These are phyloP conservation scores for Epithele typhae DNA, from an alignment of 768 basidiomycete genomes.

Conservation along the genomic window DNA sequence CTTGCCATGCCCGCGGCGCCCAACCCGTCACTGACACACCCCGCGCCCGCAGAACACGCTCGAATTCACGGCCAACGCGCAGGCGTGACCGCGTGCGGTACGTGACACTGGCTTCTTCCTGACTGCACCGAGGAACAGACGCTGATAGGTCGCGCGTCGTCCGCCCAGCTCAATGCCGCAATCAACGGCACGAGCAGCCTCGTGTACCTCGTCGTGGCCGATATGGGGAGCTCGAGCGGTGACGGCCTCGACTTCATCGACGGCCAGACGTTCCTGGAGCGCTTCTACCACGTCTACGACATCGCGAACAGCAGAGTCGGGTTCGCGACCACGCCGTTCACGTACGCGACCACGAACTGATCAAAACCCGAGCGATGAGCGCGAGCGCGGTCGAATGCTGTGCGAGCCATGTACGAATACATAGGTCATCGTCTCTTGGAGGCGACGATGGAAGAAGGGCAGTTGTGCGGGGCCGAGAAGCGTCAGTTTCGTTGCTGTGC, in stretches of 20 bases:
- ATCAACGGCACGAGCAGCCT: slow-evolving; percentile 44
- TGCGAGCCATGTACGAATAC: no score
- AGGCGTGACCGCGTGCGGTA: slow-evolving; percentile 54
- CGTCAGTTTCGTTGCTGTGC: no score
- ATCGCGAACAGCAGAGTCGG: slow-evolving; percentile 35
- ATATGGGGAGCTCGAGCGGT: slow-evolving; percentile 36
- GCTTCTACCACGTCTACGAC: slow-evolving; percentile 43
- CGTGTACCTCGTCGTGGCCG: slow-evolving; percentile 36
- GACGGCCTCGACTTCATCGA: slow-evolving; percentile 50
- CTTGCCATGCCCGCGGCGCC: no score
- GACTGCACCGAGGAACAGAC: no score
- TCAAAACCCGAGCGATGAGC: no score
- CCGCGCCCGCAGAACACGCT: slow-evolving; percentile 36
- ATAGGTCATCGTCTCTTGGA: no score
- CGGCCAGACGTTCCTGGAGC: slow-evolving; percentile 30
- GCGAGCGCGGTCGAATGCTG: no score
- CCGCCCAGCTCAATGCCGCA: slow-evolving; percentile 42
- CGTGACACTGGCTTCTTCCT: not conserved
- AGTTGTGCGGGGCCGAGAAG: no score
- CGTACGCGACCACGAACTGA: no score
- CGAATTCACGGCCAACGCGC: slow-evolving; percentile 57
- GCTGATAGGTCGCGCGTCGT: not conserved
- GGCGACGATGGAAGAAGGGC: slow-evolving; percentile 8
- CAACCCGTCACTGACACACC: no score
- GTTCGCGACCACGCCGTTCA: slow-evolving; percentile 36